These are phyloP conservation scores for Chlorella sp. DNA, from an alignment of 139 green algal species.

Conservation along the genomic window DNA sequence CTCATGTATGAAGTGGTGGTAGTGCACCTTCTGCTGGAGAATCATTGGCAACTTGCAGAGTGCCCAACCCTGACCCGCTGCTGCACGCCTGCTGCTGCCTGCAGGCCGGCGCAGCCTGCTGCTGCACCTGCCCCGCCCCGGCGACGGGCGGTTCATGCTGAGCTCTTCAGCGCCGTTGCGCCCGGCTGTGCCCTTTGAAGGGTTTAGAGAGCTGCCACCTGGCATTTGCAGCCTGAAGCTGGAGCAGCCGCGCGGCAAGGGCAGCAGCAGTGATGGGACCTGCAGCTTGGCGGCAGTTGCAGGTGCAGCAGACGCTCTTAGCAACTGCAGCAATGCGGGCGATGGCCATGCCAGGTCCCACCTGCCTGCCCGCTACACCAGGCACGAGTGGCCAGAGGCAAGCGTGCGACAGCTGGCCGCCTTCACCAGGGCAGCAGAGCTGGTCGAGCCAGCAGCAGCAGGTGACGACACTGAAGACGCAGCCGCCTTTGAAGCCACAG, in stretches of 20 bases:
- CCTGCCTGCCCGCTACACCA: neutral
- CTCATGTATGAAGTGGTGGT: too few relatives aligned
- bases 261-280: neutral
- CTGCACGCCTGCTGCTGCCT: too few relatives aligned
- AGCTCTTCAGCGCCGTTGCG: conserved; percentile 46
- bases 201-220: conserved; percentile 46
- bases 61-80: too few relatives aligned
- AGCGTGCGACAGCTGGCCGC: conserved; percentile 24
- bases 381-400: conserved; percentile 46
- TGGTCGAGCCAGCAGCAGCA: neutral
- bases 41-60: too few relatives aligned
- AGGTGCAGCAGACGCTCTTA: neutral
- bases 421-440: conserved; percentile 1
- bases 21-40: too few relatives aligned
- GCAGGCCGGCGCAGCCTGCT: conserved; percentile 76
- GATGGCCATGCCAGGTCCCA: too few relatives aligned
- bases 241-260: neutral
- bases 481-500: neutral
- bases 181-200: conserved; percentile 6
- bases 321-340: too few relatives aligned
- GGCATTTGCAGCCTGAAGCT: conserved; percentile 54
- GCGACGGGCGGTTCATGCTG: conserved; percentile 56
- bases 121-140: conserved; percentile 55
- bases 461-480: neutral
- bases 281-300: neutral